phyloP scores from a whole-genome alignment of 805 yeast genomes.

The Myxozyma neglecta region DNA sequence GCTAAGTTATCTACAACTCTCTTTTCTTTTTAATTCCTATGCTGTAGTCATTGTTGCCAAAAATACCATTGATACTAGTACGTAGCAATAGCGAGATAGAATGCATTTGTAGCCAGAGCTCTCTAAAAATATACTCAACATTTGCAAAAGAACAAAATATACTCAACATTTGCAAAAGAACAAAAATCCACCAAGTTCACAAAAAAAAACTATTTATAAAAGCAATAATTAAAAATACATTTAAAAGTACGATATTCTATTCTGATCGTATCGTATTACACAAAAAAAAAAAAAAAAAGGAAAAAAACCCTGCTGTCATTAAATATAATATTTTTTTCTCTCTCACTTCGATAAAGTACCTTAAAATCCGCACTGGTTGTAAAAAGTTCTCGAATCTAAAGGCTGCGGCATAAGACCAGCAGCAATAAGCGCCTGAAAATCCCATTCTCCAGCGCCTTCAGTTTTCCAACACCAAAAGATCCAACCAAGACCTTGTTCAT shows the following conservation, averaged over 20 bases:
- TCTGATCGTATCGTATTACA: neutral
- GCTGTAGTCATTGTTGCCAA: too few relatives aligned
- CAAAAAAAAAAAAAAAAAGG: neutral
- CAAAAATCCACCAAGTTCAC: neutral
- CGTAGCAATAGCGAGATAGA: too few relatives aligned
- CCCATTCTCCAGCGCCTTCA: slow-evolving; percentile 82
- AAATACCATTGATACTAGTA: too few relatives aligned
- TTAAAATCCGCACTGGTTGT: slow-evolving; percentile 56
- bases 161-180: neutral
- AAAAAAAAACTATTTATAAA: neutral
- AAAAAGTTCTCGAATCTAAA: slow-evolving; percentile 58
- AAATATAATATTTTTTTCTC: neutral
- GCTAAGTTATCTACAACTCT: too few relatives aligned
- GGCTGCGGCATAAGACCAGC: slow-evolving; percentile 80
- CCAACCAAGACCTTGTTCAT: slow-evolving; percentile 79
- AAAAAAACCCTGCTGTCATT: neutral
- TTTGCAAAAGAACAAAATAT: neutral
- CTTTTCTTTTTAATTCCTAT: too few relatives aligned
- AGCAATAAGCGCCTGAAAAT: slow-evolving; percentile 58
- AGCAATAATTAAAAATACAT: neutral
- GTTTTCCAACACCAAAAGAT: slow-evolving; percentile 93
- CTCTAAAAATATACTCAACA: neutral
- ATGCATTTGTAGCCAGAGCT: too few relatives aligned
- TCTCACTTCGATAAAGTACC: neutral
- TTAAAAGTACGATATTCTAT: neutral